Percentiles rank a stretch among this genome's conserved stretches.
phyloP scores from a whole-genome alignment of 2,329 filamentous ascomycete genomes.

The Hypoxylon sp. region DNA sequence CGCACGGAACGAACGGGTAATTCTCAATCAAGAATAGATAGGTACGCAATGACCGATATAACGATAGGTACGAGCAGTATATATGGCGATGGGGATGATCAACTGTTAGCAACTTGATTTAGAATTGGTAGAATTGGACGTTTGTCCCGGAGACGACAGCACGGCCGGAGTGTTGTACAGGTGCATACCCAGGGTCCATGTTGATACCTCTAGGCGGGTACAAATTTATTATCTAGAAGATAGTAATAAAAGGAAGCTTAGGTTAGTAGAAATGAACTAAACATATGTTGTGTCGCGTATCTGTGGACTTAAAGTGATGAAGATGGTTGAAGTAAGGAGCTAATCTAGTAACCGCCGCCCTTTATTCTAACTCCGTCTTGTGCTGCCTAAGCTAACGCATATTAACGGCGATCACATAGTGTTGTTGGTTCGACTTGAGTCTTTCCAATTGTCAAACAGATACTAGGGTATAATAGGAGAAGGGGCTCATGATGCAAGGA shows the following conservation, averaged over 20 bases:
- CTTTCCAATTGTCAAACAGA: too few species aligned
- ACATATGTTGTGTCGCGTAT: neutral
- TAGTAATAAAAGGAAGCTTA: neutral
- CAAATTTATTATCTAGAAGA: too few species aligned
- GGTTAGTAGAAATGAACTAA: neutral
- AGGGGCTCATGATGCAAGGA: too few species aligned
- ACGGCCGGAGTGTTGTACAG: conserved; percentile 30
- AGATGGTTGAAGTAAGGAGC: neutral
- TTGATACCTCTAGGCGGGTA: conserved; percentile 1
- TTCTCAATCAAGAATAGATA: conserved; percentile 32
- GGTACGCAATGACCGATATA: conserved; percentile 17
- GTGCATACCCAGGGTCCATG: conserved; percentile 33
- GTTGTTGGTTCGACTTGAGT: neutral
- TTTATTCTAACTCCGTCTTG: neutral
- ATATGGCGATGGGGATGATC: conserved; percentile 26
- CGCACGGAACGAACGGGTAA: conserved; percentile 37
- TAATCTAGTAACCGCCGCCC: neutral
- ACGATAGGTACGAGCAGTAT: conserved; percentile 16
- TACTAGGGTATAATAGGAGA: too few species aligned
- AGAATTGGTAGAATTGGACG: conserved; percentile 35
- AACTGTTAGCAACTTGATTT: conserved; percentile 35
- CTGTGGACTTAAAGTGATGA: neutral
- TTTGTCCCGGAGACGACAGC: conserved; percentile 32
- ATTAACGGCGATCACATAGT: neutral
- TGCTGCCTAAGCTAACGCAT: neutral